Evolutionary conservation across 352 stramenopile genomes (phyloP).

Genomic region (Pythium volutum): DNA sequence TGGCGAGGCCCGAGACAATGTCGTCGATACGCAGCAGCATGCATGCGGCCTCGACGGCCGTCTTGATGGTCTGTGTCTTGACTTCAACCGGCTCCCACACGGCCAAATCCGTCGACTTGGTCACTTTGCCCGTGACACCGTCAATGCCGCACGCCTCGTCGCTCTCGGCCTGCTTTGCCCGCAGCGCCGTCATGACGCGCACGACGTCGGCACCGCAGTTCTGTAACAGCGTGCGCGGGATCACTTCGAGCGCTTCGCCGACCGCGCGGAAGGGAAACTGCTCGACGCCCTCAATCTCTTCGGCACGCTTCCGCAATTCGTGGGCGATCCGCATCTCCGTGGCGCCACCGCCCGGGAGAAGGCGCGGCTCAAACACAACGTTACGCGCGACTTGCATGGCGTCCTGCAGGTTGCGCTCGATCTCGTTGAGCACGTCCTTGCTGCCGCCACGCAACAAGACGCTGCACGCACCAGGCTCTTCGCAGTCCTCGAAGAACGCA

Average conservation of each 20-base stretch:
- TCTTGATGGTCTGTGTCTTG: conserved; percentile 99
- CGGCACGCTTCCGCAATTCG: conserved; percentile 90
- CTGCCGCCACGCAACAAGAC: conserved; percentile 97
- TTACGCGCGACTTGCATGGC: conserved; percentile 99
- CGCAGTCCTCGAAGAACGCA: conserved; percentile 98
- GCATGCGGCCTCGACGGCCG: conserved; percentile 97
- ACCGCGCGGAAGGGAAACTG: conserved; percentile 98
- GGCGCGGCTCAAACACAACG: conserved; percentile 97
- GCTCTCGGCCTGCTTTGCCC: conserved; percentile 89
- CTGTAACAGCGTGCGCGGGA: conserved; percentile 98
- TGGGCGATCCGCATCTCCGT: conserved; percentile 99
- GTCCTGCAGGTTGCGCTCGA: conserved; percentile 99
- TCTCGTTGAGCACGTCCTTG: conserved; percentile 99
- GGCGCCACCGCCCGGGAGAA: conserved; percentile 94
- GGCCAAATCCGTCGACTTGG: conserved; percentile 93
- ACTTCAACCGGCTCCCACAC: conserved; percentile 99
- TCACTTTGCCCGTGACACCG: conserved; percentile 89
- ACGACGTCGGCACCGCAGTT: conserved; percentile 99
- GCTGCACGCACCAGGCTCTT: conserved; percentile 97
- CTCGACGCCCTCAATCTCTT: conserved; percentile 94
- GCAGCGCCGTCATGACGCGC: conserved; percentile 96
- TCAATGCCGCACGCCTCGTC: conserved; percentile 77
- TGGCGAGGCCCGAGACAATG: conserved; percentile 98
- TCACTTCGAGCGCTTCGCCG: conserved; percentile 97
- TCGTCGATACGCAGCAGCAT: conserved; percentile 99